Percentiles rank a stretch among this genome's conserved stretches.
Evolutionary conservation across 805 yeast genomes (phyloP).

Genomic region (Lachancea nothofagi): DNA sequence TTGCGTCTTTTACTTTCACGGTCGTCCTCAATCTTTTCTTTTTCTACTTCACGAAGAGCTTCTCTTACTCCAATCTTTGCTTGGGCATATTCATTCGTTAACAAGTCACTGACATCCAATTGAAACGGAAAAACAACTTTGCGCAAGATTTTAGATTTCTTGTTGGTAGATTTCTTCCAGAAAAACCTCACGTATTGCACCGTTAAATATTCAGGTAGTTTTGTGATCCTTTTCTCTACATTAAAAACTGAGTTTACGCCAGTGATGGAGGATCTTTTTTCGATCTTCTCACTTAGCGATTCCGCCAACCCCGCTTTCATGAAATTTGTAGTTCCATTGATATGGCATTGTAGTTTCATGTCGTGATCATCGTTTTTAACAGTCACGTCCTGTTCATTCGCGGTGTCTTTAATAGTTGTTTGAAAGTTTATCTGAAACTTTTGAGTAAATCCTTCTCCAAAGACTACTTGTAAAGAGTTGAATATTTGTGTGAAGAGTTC

Average conservation of each 20-base stretch:
- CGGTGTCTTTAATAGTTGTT: conserved; percentile 56
- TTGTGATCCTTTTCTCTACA: conserved; percentile 52
- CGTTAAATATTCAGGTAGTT: conserved; percentile 80
- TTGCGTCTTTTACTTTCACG: conserved; percentile 64
- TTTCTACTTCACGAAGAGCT: conserved; percentile 66
- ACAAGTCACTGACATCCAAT: conserved; percentile 78
- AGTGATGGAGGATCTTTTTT: conserved; percentile 67
- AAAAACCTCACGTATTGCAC: conserved; percentile 92
- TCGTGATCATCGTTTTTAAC: conserved; percentile 48
- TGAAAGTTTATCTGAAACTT: conserved; percentile 63
- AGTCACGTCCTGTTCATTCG: conserved; percentile 45
- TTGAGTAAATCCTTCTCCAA: conserved; percentile 45
- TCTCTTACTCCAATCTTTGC: conserved; percentile 72
- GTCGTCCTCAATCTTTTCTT: conserved; percentile 62
- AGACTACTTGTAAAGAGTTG: conserved; percentile 41
- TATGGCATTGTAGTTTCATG: conserved; percentile 82
- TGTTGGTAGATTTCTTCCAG: conserved; percentile 89
- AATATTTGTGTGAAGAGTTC: conserved; percentile 85
- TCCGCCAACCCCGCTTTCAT: conserved; percentile 76
- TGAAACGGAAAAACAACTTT: conserved; percentile 94
- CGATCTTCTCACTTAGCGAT: conserved; percentile 70
- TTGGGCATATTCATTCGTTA: conserved; percentile 68
- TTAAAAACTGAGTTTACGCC: conserved; percentile 68
- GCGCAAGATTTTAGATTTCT: conserved; percentile 89
- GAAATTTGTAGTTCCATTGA: conserved; percentile 77